A percentile compares a stretch with the other conserved stretches of the same genome.
Evolutionary conservation across 495 filamentous ascomycete genomes (phyloP).

Genomic region (Venustampulla echinocandica): DNA sequence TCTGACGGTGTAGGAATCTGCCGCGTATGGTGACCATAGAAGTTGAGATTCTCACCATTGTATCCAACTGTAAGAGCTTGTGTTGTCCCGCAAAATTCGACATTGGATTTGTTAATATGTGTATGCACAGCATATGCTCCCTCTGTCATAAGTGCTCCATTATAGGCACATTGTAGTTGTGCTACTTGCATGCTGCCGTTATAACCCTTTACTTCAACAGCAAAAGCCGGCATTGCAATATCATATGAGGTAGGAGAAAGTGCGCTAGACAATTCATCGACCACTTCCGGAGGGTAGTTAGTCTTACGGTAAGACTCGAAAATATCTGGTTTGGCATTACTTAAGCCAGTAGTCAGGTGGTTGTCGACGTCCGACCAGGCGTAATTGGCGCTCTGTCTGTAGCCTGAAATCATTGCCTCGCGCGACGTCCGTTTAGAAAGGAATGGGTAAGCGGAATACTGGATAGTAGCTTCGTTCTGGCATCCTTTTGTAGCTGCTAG

Average conservation of each 20-base stretch:
- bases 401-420: constrained; percentile 1
- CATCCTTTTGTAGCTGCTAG: constrained; percentile 1
- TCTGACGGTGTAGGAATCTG: constrained; percentile 4
- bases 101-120: constrained; percentile 8
- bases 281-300: background rate
- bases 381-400: constrained; percentile 5
- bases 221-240: constrained; percentile 10
- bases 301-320: constrained; percentile 11
- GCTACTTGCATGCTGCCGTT: constrained; percentile 6
- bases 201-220: constrained; percentile 12
- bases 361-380: constrained; percentile 6
- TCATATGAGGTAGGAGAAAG: constrained; percentile 12
- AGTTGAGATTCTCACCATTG: constrained; percentile 5
- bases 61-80: constrained; percentile 11
- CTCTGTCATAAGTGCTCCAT: constrained; percentile 9
- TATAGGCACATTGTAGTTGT: constrained; percentile 13
- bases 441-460: constrained; percentile 3
- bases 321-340: constrained; percentile 5
- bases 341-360: constrained; percentile 2
- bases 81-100: constrained; percentile 10
- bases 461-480: constrained; percentile 2
- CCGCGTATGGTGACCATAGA: constrained; percentile 4
- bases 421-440: constrained; percentile 6
- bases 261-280: constrained; percentile 7
- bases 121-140: constrained; percentile 8